A percentile compares a stretch with the other conserved stretches of the same genome.
phyloP scores from a whole-genome alignment of 139 green algal species.

The Micractinium sp. region DNA sequence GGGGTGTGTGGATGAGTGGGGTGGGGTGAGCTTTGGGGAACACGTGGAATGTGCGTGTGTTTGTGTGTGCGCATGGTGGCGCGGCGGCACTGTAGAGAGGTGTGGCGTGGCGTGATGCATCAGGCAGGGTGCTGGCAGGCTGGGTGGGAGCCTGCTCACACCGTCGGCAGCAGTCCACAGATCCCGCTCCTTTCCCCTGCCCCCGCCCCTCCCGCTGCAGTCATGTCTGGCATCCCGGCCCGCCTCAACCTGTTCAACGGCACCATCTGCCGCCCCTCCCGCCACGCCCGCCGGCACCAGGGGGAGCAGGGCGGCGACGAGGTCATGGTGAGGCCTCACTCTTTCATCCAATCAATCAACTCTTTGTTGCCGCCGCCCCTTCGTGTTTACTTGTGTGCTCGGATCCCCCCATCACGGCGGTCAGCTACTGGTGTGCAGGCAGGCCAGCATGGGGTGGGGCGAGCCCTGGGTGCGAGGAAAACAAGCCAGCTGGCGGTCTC shows the following conservation, averaged over 20 bases:
- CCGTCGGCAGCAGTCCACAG: not conserved
- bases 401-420: too few species aligned
- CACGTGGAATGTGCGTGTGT: not conserved
- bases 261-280: slow-evolving; percentile 66
- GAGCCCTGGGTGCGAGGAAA: too few species aligned
- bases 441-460: too few species aligned
- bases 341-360: too few species aligned
- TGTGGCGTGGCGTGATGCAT: not conserved
- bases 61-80: not conserved
- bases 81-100: not conserved
- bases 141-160: not conserved
- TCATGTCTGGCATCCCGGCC: slow-evolving; percentile 81
- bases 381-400: too few species aligned
- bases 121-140: not conserved
- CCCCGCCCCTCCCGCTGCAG: slow-evolving; percentile 17
- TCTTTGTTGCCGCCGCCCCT: too few species aligned
- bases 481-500: too few species aligned
- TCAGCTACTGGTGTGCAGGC: too few species aligned
- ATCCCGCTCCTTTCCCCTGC: too few species aligned
- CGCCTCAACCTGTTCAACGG: slow-evolving; percentile 83
- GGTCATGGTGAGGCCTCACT: not conserved
- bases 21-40: too few species aligned
- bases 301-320: not conserved
- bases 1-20: too few species aligned
- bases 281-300: not conserved